Base-by-base conservation (phyloP, 73 alveolate genomes). In the Paramecium caudatum region DNA sequence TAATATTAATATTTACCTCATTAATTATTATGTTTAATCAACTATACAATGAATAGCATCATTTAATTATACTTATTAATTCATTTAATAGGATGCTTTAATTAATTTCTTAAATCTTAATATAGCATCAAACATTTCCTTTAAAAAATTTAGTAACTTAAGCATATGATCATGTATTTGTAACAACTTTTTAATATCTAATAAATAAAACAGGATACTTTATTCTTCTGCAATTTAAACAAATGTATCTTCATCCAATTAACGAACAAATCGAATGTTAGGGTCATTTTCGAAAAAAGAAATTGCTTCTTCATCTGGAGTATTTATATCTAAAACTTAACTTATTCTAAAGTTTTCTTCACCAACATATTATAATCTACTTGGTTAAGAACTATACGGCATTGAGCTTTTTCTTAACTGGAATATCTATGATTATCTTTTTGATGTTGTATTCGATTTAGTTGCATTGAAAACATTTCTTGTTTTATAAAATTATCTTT, bases 31-130 rank as follows among this genome's bases (percentile, higher is more conserved):
- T 10, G 95, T 88, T 47, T 91, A 91, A 47, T 91, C 91, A 7
- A 91, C 90, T 21, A 91, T 91, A 46, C 68, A 46, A 47, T 88
- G 90, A 33, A 91, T 62, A 21, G 95, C 95, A 17, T 91, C 95
- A 46, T 80, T 43, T 30, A 91, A 47, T 12, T 47, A 55, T 1
- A 78, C 91, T 45, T 83, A 63, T 36, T 69, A 41, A 61, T 80
- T 69, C 80, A 87, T 87, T 43, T 65, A 62, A 65, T 61, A 47
- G 21, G 93, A 87, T 7, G 93, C 74, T 12, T 61, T 30, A 15
- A 87, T 87, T 15, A 87, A 46, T 17, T 87, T 65, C 69, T 87
- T 87, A 39, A 87, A 47, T 37, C 69, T 87, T 3, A 87, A 32
- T 37, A 46, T 30, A 80, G 78, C 81, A 13, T 80, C 82, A 41